Conservation (phyloP, 805 yeast genomes). For the Zygoascus tannicola region DNA sequence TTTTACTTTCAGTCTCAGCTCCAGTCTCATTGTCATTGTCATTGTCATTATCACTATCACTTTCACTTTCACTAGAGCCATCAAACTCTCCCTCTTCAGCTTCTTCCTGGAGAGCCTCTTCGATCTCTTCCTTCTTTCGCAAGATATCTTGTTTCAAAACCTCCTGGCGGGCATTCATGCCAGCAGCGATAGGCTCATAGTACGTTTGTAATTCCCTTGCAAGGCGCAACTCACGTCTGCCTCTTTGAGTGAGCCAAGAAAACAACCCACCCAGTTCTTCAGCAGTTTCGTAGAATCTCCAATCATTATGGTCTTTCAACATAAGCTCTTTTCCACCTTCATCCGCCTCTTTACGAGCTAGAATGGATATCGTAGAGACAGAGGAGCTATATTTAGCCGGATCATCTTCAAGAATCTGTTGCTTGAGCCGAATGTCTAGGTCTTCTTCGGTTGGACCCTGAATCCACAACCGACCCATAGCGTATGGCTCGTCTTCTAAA, state of each 20-base stretch:
- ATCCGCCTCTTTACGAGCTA: not conserved
- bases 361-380: not conserved
- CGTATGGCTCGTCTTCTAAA: constrained; percentile 40
- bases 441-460: constrained; percentile 73
- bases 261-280: constrained; percentile 49
- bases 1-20: constrained; percentile 31
- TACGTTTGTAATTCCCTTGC: constrained; percentile 49
- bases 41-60: constrained; percentile 7
- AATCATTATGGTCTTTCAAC: constrained; percentile 27
- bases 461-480: constrained; percentile 81
- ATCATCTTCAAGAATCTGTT: not conserved
- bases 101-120: constrained; percentile 15
- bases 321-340: not conserved
- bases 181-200: constrained; percentile 42
- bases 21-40: constrained; percentile 33
- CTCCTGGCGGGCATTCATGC: constrained; percentile 48
- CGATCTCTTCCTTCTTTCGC: constrained; percentile 16
- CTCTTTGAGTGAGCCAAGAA: constrained; percentile 67
- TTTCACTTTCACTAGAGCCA: constrained; percentile 3
- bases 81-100: constrained; percentile 16
- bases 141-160: constrained; percentile 15
- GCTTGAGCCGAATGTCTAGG: constrained; percentile 10
- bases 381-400: not conserved
- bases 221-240: constrained; percentile 59
- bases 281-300: constrained; percentile 62